Evolutionary conservation across 148 eudicot species (phyloP).

Genomic region (Dysphania ambrosioides): DNA sequence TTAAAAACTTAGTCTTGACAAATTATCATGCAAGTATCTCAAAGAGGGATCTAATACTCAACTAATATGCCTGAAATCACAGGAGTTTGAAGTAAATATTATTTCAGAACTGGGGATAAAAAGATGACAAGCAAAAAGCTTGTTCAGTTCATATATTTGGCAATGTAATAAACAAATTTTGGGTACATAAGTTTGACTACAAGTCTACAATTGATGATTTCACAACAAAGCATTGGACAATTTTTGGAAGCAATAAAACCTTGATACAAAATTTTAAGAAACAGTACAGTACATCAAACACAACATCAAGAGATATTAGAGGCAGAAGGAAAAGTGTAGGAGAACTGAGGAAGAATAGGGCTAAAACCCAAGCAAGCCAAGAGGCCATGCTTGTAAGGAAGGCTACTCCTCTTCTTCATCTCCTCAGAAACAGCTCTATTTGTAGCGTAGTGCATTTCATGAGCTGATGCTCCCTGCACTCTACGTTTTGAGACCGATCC

Average conservation of each 20-base stretch:
- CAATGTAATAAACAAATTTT: background rate
- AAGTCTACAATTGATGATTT: background rate
- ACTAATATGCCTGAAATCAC: no score
- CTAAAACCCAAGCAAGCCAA: slow-evolving; percentile 64
- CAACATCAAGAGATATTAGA: background rate
- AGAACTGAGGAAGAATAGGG: slow-evolving; percentile 37
- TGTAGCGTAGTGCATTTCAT: slow-evolving; percentile 60
- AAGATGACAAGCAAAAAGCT: no score
- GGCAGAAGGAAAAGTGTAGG: slow-evolving; percentile 28
- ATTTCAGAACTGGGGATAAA: no score
- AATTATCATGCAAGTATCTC: background rate
- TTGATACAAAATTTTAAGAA: slow-evolving; percentile 6
- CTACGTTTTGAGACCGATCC: slow-evolving; percentile 36
- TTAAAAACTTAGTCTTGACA: background rate
- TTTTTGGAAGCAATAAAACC: background rate
- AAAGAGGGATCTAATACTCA: no score
- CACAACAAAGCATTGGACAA: background rate
- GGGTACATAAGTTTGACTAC: background rate
- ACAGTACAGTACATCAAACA: no score
- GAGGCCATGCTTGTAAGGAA: slow-evolving; percentile 66
- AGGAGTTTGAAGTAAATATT: no score
- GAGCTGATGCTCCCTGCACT: slow-evolving; percentile 47
- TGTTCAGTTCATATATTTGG: no score
- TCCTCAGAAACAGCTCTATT: slow-evolving; percentile 67
- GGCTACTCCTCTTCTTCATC: slow-evolving; percentile 63